Percentiles rank a stretch among this genome's conserved stretches.
phyloP scores from a whole-genome alignment of 768 basidiomycete species.

The Erythrobasidium yunnanense region DNA sequence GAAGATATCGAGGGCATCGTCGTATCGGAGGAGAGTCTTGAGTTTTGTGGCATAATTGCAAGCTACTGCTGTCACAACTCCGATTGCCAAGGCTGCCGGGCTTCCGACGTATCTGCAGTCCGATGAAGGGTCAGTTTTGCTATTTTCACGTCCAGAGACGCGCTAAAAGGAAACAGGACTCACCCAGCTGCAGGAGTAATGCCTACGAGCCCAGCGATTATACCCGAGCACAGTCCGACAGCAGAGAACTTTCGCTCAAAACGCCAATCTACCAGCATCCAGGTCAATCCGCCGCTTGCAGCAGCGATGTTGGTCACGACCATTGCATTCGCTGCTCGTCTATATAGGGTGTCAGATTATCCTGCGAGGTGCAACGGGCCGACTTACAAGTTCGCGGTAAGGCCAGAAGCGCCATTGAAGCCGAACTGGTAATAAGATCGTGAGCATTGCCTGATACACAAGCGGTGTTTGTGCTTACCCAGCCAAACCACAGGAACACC shows the following conservation, averaged over 20 bases:
- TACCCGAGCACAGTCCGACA: conserved; percentile 92
- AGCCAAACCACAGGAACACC: conserved; percentile 64
- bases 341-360: too few species aligned
- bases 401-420: conserved; percentile 85
- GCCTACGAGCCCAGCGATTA: conserved; percentile 72
- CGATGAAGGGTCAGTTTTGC: too few species aligned
- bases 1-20: conserved; percentile 85
- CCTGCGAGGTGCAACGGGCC: too few species aligned
- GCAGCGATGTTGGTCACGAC: conserved; percentile 90
- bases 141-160: too few species aligned
- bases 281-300: conserved; percentile 71
- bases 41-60: conserved; percentile 79
- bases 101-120: conserved; percentile 64
- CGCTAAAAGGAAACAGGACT: too few species aligned
- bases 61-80: conserved; percentile 57
- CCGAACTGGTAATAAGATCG: conserved; percentile 43
- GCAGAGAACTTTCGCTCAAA: conserved; percentile 86
- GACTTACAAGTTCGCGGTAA: conserved; percentile 76
- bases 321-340: conserved; percentile 76
- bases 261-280: conserved; percentile 86
- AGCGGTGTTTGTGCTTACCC: too few species aligned
- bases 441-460: background rate
- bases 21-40: conserved; percentile 45
- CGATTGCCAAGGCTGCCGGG: conserved; percentile 66
- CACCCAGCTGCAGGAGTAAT: conserved; percentile 80